These are phyloP conservation scores for Boletus huronensis DNA, from an alignment of 768 basidiomycete species.

Conservation along the genomic window DNA sequence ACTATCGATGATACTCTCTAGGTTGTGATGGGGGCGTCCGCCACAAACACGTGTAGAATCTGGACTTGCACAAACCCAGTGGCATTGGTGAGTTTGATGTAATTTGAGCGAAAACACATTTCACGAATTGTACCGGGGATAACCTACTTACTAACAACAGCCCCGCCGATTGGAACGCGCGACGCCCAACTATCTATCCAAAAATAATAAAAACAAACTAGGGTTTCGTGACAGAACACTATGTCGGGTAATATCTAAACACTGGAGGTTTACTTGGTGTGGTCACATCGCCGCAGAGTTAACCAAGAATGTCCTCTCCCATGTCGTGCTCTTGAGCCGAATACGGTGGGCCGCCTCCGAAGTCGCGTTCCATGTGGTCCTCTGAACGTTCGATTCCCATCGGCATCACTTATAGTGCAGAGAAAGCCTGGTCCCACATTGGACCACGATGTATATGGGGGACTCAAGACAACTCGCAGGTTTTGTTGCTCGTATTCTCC, in stretches of 20 bases:
- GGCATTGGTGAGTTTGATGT: not conserved
- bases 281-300: not conserved
- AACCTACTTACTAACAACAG: not conserved
- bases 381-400: slow-evolving; percentile 3
- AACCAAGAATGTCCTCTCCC: not conserved
- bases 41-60: not conserved
- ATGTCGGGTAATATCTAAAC: not conserved
- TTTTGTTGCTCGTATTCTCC: not conserved
- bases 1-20: not conserved
- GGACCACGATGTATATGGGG: not conserved
- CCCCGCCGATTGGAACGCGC: not conserved
- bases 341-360: not conserved
- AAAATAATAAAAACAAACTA: not conserved
- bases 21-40: not conserved
- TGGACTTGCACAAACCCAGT: not conserved
- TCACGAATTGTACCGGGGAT: not conserved
- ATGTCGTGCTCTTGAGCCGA: not conserved
- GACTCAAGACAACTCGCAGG: not conserved
- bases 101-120: not conserved
- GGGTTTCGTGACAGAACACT: not conserved
- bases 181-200: not conserved
- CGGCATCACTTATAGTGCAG: not conserved
- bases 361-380: slow-evolving; percentile 4
- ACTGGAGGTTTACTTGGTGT: not conserved
- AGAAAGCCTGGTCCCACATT: not conserved